Base-by-base conservation (phyloP, 768 basidiomycete species). In the Rhizopogon rudus region DNA sequence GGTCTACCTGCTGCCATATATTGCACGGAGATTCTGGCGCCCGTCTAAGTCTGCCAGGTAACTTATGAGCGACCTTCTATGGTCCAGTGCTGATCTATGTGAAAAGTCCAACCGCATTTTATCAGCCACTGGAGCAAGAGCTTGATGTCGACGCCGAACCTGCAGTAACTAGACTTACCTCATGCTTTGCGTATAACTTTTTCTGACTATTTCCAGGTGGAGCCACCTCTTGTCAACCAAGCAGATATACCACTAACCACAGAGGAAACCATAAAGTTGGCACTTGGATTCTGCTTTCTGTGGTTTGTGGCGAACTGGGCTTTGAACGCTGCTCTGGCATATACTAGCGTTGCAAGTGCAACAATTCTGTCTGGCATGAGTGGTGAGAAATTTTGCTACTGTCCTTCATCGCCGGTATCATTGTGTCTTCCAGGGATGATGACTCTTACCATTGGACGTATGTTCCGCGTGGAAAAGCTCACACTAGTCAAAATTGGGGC, bases 301-400 rank as follows among this genome's bases (percentile, higher is more conserved):
- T 99, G 95, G 93, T 97, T 99, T 64, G 75, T 85, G 39, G 96
- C 96, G 12, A 98, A 98, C 65, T 98, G 94, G 92, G 70, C 84
- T 10, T 74, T 96, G 31, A 97, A 95, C 66, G 87, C 86, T 1
- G 78, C 89, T 17, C 77, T 98, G 44, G 85, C 82, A 31, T 89
- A 87, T 66, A 98, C 96, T 1, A 93, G 87, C 63, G 95, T 98
- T n/a, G 91, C 92, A 2, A 96, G 93, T 67, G 84, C 91, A 17
- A 97, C 95, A 4, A 87, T 98, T 39, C 71, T 97, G 51, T 88
- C 91, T 2, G 86, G 87, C 64, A 95, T 86, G 77, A 94, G 92
- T 60, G 93, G 95, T 93, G 61, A 35, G 84, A 68, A 37, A 44
- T 37, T 22, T 20, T 35, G 20, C 33, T 22, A 40, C 8, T 49